Conservation (phyloP, 2,329 filamentous ascomycete species). For the Furcasterigmium sp. region DNA sequence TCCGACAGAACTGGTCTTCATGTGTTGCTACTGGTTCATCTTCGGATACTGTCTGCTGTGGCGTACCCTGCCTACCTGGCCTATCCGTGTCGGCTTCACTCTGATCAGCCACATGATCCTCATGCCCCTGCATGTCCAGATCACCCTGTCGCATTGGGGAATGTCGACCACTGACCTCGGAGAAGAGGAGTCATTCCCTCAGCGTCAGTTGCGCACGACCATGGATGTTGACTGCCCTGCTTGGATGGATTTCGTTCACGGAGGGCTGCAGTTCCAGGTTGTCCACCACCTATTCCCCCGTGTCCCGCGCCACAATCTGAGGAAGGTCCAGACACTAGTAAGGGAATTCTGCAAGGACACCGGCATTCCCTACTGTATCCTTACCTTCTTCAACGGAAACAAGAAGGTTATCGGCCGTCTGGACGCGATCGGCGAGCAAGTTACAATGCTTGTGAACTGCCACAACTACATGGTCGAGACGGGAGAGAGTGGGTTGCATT, state of each 20-base stretch:
- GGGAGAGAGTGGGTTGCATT: slow-evolving; percentile 35
- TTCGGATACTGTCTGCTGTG: slow-evolving; percentile 63
- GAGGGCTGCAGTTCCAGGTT: slow-evolving; percentile 68
- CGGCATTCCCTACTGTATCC: slow-evolving; percentile 55
- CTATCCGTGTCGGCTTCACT: slow-evolving; percentile 54
- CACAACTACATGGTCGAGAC: slow-evolving; percentile 44
- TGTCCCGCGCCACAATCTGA: slow-evolving; percentile 63
- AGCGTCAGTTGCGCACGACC: slow-evolving; percentile 65
- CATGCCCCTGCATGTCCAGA: slow-evolving; percentile 66
- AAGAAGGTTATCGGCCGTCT: slow-evolving; percentile 41
- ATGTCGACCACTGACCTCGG: slow-evolving; percentile 65
- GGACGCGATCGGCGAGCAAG: slow-evolving; percentile 56
- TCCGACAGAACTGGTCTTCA: slow-evolving; percentile 58
- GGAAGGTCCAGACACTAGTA: slow-evolving; percentile 53
- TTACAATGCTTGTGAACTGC: slow-evolving; percentile 54
- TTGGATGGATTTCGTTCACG: slow-evolving; percentile 69
- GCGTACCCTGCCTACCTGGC: slow-evolving; percentile 52
- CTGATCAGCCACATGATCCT: slow-evolving; percentile 60
- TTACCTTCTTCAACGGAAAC: slow-evolving; percentile 60
- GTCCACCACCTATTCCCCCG: slow-evolving; percentile 67
- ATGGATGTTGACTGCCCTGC: slow-evolving; percentile 70
- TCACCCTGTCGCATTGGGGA: slow-evolving; percentile 67
- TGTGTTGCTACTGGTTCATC: slow-evolving; percentile 61
- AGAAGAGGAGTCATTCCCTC: slow-evolving; percentile 60
- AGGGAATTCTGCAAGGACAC: slow-evolving; percentile 61